Conservation (phyloP, 495 filamentous ascomycete species). For the Neurospora intermedia region DNA sequence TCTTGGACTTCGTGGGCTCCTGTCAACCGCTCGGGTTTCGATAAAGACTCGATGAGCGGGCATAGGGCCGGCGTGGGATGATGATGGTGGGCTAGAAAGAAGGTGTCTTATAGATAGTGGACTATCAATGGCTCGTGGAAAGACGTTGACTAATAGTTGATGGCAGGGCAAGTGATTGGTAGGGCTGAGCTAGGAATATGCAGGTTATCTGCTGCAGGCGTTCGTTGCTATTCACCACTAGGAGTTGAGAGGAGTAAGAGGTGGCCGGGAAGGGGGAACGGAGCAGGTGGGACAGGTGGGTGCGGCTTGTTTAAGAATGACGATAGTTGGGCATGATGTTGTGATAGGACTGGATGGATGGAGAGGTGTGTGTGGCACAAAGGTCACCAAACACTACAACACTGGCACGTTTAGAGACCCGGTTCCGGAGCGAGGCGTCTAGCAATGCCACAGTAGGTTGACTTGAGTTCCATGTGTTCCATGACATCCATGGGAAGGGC, state of each 20-base stretch:
- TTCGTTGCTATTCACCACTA: not conserved
- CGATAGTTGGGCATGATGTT: not conserved
- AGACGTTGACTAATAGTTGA: not conserved
- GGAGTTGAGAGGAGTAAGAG: not conserved
- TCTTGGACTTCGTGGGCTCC: conserved; percentile 3
- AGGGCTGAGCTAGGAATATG: not conserved
- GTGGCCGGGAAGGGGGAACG: not conserved
- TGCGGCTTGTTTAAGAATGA: not conserved
- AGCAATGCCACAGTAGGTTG: not conserved
- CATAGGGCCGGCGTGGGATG: not conserved
- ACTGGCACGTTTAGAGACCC: not conserved
- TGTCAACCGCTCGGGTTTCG: conserved; percentile 4
- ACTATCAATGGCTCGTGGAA: not conserved
- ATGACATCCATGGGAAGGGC: not conserved
- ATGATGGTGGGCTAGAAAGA: not conserved
- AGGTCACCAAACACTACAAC: not conserved
- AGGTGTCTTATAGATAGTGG: not conserved
- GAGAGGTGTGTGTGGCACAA: not conserved
- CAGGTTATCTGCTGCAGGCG: not conserved
- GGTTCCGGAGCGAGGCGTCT: not conserved
- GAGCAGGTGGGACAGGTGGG: not conserved
- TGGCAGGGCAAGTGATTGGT: not conserved
- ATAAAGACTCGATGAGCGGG: conserved; percentile 15
- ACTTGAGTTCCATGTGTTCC: not conserved
- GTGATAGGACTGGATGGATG: not conserved